Evolutionary conservation across 192 early-diverging fungal genomes (phyloP), one percentile per base, ranked within the genome.

Genomic region (Geranomyces variabilis): DNA sequence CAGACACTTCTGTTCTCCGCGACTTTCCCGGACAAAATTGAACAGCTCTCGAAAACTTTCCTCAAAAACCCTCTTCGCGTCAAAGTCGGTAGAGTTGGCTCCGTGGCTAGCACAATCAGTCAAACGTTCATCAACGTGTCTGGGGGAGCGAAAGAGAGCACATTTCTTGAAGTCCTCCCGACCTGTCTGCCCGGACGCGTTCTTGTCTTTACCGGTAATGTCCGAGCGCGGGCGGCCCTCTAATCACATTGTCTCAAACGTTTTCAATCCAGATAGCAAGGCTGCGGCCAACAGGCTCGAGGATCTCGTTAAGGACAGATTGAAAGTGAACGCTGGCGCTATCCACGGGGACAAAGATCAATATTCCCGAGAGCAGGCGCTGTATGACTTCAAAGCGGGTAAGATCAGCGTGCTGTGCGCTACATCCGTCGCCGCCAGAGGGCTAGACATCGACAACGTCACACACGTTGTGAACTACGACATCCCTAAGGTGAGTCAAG

Each of bases 1-100:
- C 97, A 99, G 77, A 91, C 94, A 30, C 92, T 97, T 92, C 85
- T 99, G 49, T 99, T 99, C 76, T 98, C 96, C 33, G 97, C 97
- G 29, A 99, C 97, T 3, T 97, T 96, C 75, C 94, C 95, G 31
- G 51, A 49, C 24, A 33, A 80, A 45, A 91, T 96, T 63, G 93
- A 91, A 64, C 73, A 79, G 13, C 84, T 96, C 21, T 94, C 93
- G 12, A 79, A 86, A 68, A 92, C 95, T 78, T 96, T 96, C 82
- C 81, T 96, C 43, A 79, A 83, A 24, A 81, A 86, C 28, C 79
- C 47, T 51, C 31, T 84, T 41, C 91, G 87, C 90, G 78, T 83
- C 90, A 76, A 90, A 1, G 92, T 96, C 19, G 94, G 94, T 31
- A 87, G 91, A 61, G 94, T 96, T 9, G 94, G 93, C 29, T 90